A percentile compares a stretch with the other conserved stretches of the same genome.
Evolutionary conservation across 192 early-diverging fungal genomes (phyloP).

Genomic region (Obelidium mucronatum): DNA sequence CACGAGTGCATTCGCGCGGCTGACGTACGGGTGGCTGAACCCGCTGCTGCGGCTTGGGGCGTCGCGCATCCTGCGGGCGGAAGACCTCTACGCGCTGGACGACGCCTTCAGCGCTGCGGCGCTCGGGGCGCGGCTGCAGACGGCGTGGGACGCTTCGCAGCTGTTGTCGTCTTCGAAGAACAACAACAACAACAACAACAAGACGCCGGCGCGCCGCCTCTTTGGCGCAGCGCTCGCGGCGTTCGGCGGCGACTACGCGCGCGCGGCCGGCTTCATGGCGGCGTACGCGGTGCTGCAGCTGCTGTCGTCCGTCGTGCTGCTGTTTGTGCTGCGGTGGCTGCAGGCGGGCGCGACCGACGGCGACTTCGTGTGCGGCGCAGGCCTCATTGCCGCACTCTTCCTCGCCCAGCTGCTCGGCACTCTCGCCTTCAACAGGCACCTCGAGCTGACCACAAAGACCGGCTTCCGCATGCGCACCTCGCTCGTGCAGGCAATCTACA

Average conservation of each 20-base stretch:
- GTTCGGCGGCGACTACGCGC: neutral
- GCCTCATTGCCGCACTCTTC: slow-evolving; percentile 9
- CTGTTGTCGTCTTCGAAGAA: neutral
- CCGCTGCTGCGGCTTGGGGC: slow-evolving; percentile 28
- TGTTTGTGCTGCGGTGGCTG: slow-evolving; percentile 15
- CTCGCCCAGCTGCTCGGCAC: slow-evolving; percentile 16
- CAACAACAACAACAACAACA: neutral
- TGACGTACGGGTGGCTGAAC: slow-evolving; percentile 38
- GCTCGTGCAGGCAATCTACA: slow-evolving; percentile 53
- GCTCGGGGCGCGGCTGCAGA: slow-evolving; percentile 6
- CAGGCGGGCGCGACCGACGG: neutral
- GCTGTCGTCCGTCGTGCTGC: slow-evolving; percentile 11
- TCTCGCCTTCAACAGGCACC: slow-evolving; percentile 8
- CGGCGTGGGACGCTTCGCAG: neutral
- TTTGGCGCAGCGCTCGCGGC: neutral
- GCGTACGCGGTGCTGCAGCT: neutral
- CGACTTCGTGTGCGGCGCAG: slow-evolving; percentile 16
- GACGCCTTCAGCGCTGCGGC: neutral
- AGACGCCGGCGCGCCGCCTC: neutral
- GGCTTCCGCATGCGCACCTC: slow-evolving; percentile 19
- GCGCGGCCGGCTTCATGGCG: neutral
- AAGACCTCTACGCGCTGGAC: slow-evolving; percentile 24
- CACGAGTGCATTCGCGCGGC: too few species aligned
- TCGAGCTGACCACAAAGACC: slow-evolving; percentile 18
- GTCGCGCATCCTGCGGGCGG: slow-evolving; percentile 12